A percentile compares a stretch with the other conserved stretches of the same genome.
These are phyloP conservation scores for Curvularia sp. DNA, from an alignment of 2,329 filamentous ascomycete genomes.

Conservation along the genomic window DNA sequence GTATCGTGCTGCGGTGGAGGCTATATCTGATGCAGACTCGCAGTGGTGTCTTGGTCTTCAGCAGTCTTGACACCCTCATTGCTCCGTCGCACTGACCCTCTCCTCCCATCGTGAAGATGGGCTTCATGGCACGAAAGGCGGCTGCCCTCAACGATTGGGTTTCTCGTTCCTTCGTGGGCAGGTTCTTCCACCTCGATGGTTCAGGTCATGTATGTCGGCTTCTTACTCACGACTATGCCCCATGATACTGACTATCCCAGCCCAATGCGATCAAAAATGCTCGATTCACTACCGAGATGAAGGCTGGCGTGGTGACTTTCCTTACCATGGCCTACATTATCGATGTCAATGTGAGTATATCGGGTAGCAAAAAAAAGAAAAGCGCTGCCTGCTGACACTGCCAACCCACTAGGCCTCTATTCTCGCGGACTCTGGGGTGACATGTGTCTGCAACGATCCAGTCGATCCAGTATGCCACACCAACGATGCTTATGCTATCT, in stretches of 20 bases:
- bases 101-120: constrained; percentile 18
- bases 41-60: not conserved
- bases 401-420: constrained; percentile 58
- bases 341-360: constrained; percentile 60
- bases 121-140: constrained; percentile 29
- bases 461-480: constrained; percentile 60
- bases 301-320: constrained; percentile 79
- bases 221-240: not conserved
- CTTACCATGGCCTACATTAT: constrained; percentile 66
- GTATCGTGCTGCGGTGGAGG: not conserved
- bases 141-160: constrained; percentile 43
- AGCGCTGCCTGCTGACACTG: not conserved
- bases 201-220: constrained; percentile 76
- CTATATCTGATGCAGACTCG: constrained; percentile 12
- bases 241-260: constrained; percentile 51
- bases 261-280: constrained; percentile 75
- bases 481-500: constrained; percentile 69
- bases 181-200: constrained; percentile 76
- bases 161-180: constrained; percentile 45
- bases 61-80: not conserved
- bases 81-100: not conserved
- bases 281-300: constrained; percentile 81
- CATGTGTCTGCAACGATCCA: constrained; percentile 72
- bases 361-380: constrained; percentile 41
- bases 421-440: constrained; percentile 74